phyloP scores from a whole-genome alignment of 805 yeast genomes.

The Candida silvicultrix region DNA sequence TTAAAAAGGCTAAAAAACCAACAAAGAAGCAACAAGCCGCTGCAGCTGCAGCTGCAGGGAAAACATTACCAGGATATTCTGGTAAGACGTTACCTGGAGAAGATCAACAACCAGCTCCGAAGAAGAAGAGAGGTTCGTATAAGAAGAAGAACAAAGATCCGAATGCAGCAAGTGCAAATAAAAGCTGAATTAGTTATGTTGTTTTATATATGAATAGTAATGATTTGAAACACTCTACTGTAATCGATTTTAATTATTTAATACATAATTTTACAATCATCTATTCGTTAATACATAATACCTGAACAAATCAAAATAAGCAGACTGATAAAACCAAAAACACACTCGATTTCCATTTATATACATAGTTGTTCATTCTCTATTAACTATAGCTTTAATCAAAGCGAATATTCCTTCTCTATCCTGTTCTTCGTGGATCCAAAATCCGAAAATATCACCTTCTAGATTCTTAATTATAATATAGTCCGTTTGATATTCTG shows the following conservation, averaged over 20 bases:
- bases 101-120: slow-evolving; percentile 7
- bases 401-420: slow-evolving; percentile 51
- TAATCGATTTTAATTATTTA: too few relatives aligned
- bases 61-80: slow-evolving; percentile 14
- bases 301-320: too few relatives aligned
- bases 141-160: slow-evolving; percentile 20
- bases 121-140: slow-evolving; percentile 23
- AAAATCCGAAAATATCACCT: slow-evolving; percentile 70
- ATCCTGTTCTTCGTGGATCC: slow-evolving; percentile 70
- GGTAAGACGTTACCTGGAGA: slow-evolving; percentile 22
- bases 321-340: not conserved
- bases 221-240: too few relatives aligned
- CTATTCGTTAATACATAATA: not conserved
- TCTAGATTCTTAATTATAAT: slow-evolving; percentile 61
- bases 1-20: slow-evolving; percentile 12
- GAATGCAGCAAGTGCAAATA: not conserved
- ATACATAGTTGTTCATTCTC: too few relatives aligned
- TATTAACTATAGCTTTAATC: slow-evolving; percentile 21
- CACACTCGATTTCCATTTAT: too few relatives aligned
- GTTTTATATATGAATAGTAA: not conserved
- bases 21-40: slow-evolving; percentile 11
- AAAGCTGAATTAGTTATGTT: not conserved
- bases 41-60: slow-evolving; percentile 18
- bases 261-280: not conserved
- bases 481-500: slow-evolving; percentile 63